phyloP scores from a whole-genome alignment of 768 basidiomycete genomes.

The Solioccasus polychromus region DNA sequence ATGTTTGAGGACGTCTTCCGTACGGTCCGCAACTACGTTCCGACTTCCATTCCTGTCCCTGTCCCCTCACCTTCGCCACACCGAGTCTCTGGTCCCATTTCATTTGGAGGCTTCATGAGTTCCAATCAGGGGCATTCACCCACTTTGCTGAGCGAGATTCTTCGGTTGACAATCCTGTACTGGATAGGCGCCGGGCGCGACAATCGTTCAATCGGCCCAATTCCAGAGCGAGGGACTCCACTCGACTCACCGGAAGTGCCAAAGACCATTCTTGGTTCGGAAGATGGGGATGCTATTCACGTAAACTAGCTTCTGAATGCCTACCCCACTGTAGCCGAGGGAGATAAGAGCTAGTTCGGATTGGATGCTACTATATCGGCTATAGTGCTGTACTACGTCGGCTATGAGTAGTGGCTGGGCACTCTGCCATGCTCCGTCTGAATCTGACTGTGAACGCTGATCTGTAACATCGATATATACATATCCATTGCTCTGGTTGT shows the following conservation, averaged over 20 bases:
- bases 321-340: constrained; percentile 31
- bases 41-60: constrained; percentile 49
- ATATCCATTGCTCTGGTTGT: too few relatives aligned
- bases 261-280: constrained; percentile 12
- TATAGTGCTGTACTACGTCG: too few relatives aligned
- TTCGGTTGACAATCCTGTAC: constrained; percentile 7
- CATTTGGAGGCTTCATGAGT: constrained; percentile 43
- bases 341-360: too few relatives aligned
- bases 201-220: constrained; percentile 11
- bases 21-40: constrained; percentile 53
- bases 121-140: constrained; percentile 20
- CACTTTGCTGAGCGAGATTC: constrained; percentile 8
- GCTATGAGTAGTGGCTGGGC: too few relatives aligned
- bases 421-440: too few relatives aligned
- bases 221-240: constrained; percentile 2
- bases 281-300: constrained; percentile 21
- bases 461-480: too few relatives aligned
- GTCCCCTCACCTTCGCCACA: constrained; percentile 47
- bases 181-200: constrained; percentile 8
- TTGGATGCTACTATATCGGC: too few relatives aligned
- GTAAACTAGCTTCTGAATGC: constrained; percentile 16
- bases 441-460: too few relatives aligned
- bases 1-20: constrained; percentile 51
- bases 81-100: constrained; percentile 47
- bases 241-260: constrained; percentile 16